These are phyloP conservation scores for Coniochaeta prunicola DNA, from an alignment of 2,329 filamentous ascomycete species.

Conservation along the genomic window DNA sequence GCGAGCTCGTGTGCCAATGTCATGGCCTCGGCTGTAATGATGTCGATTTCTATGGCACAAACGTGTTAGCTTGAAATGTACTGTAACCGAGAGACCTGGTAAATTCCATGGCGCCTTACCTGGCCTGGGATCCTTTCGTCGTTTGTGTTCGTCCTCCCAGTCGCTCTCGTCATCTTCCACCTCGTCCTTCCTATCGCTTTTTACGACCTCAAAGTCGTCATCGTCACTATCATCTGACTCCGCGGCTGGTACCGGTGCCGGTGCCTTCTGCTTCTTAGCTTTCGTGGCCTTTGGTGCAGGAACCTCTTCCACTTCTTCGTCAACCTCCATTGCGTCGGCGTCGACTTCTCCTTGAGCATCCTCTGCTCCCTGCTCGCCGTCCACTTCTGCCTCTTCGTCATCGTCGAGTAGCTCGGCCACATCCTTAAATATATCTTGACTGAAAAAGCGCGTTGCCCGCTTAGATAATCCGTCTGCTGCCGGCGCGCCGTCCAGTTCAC, in stretches of 20 bases:
- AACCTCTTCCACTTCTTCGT: constrained; percentile 27
- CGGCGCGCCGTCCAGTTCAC: constrained; percentile 51
- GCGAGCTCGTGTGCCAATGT: constrained; percentile 89
- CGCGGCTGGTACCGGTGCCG: constrained; percentile 1
- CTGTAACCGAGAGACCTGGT: neutral
- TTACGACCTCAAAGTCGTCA: constrained; percentile 20
- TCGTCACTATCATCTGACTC: constrained; percentile 23
- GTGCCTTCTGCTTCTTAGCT: constrained; percentile 16
- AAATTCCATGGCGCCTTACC: constrained; percentile 34
- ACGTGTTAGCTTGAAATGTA: constrained; percentile 11
- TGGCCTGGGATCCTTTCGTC: constrained; percentile 54
- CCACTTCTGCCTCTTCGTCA: constrained; percentile 21
- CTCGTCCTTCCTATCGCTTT: constrained; percentile 23
- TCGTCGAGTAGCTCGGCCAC: constrained; percentile 60
- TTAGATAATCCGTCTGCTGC: constrained; percentile 63
- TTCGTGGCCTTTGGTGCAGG: constrained; percentile 14
- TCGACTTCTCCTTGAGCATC: constrained; percentile 20
- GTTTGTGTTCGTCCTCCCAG: constrained; percentile 62
- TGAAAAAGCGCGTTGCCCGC: constrained; percentile 82
- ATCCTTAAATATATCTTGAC: constrained; percentile 87
- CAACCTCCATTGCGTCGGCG: constrained; percentile 20
- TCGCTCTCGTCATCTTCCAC: constrained; percentile 28
- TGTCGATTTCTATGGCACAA: constrained; percentile 76
- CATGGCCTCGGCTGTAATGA: constrained; percentile 99
- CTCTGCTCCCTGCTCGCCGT: constrained; percentile 35